phyloP scores from a whole-genome alignment of 2,329 filamentous ascomycete genomes.

The Fusarium scirpi region DNA sequence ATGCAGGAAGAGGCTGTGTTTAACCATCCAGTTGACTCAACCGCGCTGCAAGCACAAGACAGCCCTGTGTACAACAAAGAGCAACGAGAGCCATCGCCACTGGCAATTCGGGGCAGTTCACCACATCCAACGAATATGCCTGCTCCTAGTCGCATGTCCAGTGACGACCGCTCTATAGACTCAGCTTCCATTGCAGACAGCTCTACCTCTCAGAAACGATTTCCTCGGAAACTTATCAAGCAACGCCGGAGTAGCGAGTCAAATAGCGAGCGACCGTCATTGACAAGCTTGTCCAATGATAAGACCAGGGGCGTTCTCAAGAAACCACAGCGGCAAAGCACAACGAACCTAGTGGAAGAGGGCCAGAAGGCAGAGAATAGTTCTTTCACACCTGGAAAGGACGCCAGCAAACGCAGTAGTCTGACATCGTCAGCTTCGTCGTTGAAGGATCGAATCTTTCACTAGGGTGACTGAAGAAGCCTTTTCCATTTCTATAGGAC shows the following conservation, averaged over 20 bases:
- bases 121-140: constrained; percentile 37
- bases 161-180: constrained; percentile 51
- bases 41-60: constrained; percentile 43
- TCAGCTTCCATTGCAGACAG: constrained; percentile 44
- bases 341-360: constrained; percentile 41
- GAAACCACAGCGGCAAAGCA: constrained; percentile 52
- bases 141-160: constrained; percentile 49
- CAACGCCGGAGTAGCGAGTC: constrained; percentile 54
- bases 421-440: constrained; percentile 43
- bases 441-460: constrained; percentile 45
- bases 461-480: constrained; percentile 8
- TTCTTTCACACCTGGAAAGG: constrained; percentile 38
- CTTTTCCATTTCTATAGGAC: not conserved
- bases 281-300: constrained; percentile 23
- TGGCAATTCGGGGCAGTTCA: constrained; percentile 43
- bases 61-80: constrained; percentile 45
- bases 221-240: constrained; percentile 58
- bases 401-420: constrained; percentile 42
- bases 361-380: constrained; percentile 42
- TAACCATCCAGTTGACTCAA: constrained; percentile 50
- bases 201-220: constrained; percentile 49
- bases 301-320: constrained; percentile 53
- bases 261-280: constrained; percentile 47
- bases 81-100: constrained; percentile 30
- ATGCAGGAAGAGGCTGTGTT: constrained; percentile 51